A percentile compares a stretch with the other conserved stretches of the same genome.
phyloP scores from a whole-genome alignment of 1,284 basidiomycete species.

The Calocybe gambosa region DNA sequence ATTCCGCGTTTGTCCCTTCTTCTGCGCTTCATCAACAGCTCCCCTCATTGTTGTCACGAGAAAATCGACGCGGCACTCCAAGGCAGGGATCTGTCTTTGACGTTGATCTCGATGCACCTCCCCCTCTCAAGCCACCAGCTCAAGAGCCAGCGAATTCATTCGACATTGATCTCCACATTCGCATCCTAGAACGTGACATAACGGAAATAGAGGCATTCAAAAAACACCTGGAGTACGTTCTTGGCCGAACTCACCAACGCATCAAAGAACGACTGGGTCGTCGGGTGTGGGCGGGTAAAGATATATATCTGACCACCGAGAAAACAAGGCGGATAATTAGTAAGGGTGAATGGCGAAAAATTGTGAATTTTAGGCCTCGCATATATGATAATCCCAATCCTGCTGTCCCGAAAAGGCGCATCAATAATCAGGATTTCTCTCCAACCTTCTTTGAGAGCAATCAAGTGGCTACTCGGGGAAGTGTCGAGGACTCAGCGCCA shows the following conservation, averaged over 20 bases:
- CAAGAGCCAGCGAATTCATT: conserved; percentile 34
- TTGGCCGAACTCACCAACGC: conserved; percentile 49
- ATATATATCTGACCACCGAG: conserved; percentile 41
- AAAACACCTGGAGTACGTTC: conserved; percentile 32
- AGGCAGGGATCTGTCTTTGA: conserved; percentile 22
- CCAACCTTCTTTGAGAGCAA: conserved; percentile 15
- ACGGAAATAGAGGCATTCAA: conserved; percentile 40
- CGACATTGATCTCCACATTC: conserved; percentile 49
- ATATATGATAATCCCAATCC: neutral
- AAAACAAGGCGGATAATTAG: conserved; percentile 19
- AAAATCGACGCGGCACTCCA: conserved; percentile 6
- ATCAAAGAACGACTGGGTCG: conserved; percentile 65
- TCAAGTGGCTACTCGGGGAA: neutral
- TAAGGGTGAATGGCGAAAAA: conserved; percentile 25
- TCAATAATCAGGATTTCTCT: neutral
- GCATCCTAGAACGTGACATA: conserved; percentile 48
- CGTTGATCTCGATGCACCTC: conserved; percentile 26
- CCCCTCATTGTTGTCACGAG: conserved; percentile 7
- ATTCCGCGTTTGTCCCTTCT: neutral
- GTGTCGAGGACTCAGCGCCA: neutral
- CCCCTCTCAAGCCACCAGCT: conserved; percentile 17
- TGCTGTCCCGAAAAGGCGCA: neutral
- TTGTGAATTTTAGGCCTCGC: conserved; percentile 28
- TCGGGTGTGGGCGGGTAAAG: conserved; percentile 56
- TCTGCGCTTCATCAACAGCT: neutral